Evolutionary conservation across 2,329 filamentous ascomycete species (phyloP), one percentile per base, ranked within the genome.

Genomic region (Pseudophaeomoniella oleicola): DNA sequence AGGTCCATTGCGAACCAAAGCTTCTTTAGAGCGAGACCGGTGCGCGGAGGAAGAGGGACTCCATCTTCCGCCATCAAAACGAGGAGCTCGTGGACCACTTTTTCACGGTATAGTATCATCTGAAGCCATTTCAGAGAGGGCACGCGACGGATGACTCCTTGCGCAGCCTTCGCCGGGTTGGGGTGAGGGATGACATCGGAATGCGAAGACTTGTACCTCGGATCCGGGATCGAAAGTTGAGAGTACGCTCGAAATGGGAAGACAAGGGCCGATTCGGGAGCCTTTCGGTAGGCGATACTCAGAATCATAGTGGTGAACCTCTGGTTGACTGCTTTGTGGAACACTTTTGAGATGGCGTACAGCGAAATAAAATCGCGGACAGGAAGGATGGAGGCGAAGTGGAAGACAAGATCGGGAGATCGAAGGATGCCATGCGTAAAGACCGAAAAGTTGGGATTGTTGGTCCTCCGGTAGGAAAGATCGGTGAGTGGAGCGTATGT

Each of bases 1-100:
- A 78, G 59, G 48, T 86, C 81, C 62, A 85, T 74, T 19, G 82
- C 50, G 36, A 81, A 66, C 84, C 84, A 90, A 13, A 84, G 60
- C 49, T 81, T 81, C 47, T 73, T 64, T 32, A 81, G 56, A 1
- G 66, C 63, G 9, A 48, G 35, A 35, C 59, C 51, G 43, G 68
- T 69, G 16, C 54, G 52, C 1, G 42, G 34, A 0, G 78, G 77
- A 36, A 75, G 56, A 6, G 67, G 64, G 39, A 76, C 67, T 1
- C 76, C 77, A 31, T 67, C 57, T 11, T 67, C 59, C 0, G 70
- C 70, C 44, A 86, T 61, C 10, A 67, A 58, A 11, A 67, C 67
- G n/a, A 81, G 52, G 44, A 85, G 81, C 45, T 81, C 71, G 16
- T 66, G 59, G 41, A 72, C 65, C 22, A 65, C 64, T 29, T 62